A percentile compares a stretch with the other conserved stretches of the same genome.
phyloP scores from a whole-genome alignment of 345 rosid genomes.

The Eucalyptus marginata region DNA sequence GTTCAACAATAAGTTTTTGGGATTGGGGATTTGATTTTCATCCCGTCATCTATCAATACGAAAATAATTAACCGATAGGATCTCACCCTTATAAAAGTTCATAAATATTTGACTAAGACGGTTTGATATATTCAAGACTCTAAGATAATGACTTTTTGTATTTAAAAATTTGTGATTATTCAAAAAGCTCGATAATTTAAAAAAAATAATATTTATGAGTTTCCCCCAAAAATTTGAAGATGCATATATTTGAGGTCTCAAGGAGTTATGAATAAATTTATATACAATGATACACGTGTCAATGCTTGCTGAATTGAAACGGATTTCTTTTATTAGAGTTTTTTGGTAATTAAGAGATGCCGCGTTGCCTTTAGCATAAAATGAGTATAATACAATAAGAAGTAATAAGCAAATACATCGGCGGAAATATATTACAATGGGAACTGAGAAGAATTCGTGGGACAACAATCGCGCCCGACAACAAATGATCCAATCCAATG shows the following conservation, averaged over 20 bases:
- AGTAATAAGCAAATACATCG: neutral
- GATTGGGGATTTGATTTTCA: neutral
- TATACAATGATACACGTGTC: no score
- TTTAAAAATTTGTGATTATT: no score
- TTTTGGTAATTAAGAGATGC: neutral
- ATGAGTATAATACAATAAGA: neutral
- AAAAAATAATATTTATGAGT: neutral
- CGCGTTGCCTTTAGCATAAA: fast-evolving
- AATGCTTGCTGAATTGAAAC: no score
- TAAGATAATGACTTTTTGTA: neutral
- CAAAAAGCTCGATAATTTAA: neutral
- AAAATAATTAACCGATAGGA: neutral
- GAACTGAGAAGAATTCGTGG: neutral
- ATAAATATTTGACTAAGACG: neutral
- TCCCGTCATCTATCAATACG: neutral
- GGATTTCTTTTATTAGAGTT: neutral
- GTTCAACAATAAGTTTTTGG: no score
- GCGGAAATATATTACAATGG: neutral
- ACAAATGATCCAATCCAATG: neutral
- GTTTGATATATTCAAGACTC: neutral
- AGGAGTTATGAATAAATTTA: neutral
- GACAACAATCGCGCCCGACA: neutral
- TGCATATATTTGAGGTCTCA: neutral
- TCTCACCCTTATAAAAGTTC: neutral
- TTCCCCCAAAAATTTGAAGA: neutral